Evolutionary conservation across 2,329 filamentous ascomycete genomes (phyloP).

Genomic region (Claviceps sp.): DNA sequence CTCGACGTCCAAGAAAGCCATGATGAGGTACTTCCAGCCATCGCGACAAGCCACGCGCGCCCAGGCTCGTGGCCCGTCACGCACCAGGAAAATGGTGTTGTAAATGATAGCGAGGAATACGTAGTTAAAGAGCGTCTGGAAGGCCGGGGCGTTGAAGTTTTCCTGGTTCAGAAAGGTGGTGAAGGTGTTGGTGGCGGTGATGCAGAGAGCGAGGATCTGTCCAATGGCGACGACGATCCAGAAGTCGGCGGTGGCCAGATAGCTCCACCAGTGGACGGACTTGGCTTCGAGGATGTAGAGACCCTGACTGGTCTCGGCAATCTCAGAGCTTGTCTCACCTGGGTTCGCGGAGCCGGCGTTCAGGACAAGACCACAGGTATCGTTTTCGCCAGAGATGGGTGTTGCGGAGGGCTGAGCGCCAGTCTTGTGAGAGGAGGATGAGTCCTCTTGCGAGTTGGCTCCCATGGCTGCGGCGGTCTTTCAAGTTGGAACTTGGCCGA

Average conservation of each 20-base stretch:
- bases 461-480: background rate
- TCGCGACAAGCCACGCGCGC: conserved; percentile 47
- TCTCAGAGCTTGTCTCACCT: conserved; percentile 7
- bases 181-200: conserved; percentile 88
- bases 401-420: conserved; percentile 6
- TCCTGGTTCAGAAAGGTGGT: conserved; percentile 54
- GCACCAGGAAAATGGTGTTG: conserved; percentile 63
- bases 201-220: conserved; percentile 76
- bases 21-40: conserved; percentile 88
- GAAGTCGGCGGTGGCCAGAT: conserved; percentile 74
- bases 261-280: conserved; percentile 51
- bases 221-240: conserved; percentile 72
- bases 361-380: conserved; percentile 4
- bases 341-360: conserved; percentile 2
- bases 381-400: conserved; percentile 7
- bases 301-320: conserved; percentile 32
- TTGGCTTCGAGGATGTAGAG: conserved; percentile 41
- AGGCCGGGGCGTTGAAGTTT: conserved; percentile 75
- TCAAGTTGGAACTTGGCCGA: background rate
- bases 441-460: background rate
- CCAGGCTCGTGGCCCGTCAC: conserved; percentile 65
- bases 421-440: conserved; percentile 7
- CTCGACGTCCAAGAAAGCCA: conserved; percentile 86
- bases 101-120: conserved; percentile 72
- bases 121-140: conserved; percentile 95